A percentile compares a stretch with the other conserved stretches of the same genome.
phyloP scores from a whole-genome alignment of 495 filamentous ascomycete species.

The Letharia columbiana region DNA sequence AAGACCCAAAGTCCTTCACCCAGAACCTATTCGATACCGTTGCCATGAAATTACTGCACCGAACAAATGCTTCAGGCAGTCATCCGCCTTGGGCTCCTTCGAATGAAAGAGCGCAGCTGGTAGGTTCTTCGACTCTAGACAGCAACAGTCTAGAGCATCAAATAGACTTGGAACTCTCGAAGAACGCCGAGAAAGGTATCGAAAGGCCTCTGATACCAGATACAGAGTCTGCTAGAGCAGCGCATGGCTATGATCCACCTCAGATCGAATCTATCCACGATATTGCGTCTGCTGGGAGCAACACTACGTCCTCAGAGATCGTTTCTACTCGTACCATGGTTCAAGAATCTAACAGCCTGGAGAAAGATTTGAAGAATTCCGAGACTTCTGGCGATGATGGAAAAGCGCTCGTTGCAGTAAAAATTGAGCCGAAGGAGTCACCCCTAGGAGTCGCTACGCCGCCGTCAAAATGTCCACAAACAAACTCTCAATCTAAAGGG shows the following conservation, averaged over 20 bases:
- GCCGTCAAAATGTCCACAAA: background rate
- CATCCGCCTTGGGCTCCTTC: constrained; percentile 1
- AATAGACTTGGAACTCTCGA: background rate
- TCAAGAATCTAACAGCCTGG: background rate
- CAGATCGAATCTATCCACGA: background rate
- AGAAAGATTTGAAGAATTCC: background rate
- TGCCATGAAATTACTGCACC: constrained; percentile 64
- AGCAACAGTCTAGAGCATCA: background rate
- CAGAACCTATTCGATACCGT: constrained; percentile 77
- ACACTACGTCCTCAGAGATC: background rate
- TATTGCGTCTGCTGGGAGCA: background rate
- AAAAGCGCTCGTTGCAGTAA: background rate
- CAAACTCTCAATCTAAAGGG: background rate
- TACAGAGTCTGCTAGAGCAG: background rate
- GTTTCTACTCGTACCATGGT: background rate
- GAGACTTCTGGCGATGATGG: background rate
- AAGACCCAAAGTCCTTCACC: constrained; percentile 76
- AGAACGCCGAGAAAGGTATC: background rate
- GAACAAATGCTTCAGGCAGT: background rate
- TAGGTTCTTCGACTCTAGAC: background rate
- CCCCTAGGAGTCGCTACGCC: background rate
- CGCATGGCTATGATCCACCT: background rate
- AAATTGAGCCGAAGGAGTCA: background rate
- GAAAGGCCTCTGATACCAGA: background rate
- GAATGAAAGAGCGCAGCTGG: background rate